phyloP scores from a whole-genome alignment of 306 rosid species.

The Oxytropis ochrocephala region DNA sequence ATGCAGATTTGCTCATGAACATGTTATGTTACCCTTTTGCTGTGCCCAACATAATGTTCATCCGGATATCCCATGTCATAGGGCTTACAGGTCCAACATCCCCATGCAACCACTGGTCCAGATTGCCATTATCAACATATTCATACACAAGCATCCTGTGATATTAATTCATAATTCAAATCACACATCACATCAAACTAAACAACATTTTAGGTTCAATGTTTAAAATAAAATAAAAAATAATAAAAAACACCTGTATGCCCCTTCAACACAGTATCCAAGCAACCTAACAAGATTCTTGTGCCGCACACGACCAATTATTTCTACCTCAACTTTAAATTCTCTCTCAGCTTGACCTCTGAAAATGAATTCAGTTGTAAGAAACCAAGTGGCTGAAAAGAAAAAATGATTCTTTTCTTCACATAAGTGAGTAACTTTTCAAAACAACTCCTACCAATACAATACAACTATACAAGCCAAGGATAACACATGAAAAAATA shows the following conservation, averaged over 20 bases:
- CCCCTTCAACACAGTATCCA: slow-evolving; percentile 99
- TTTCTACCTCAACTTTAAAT: slow-evolving; percentile 92
- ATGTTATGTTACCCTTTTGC: slow-evolving; percentile 74
- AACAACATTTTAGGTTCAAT: slow-evolving; percentile 7
- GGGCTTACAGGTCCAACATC: slow-evolving; percentile 89
- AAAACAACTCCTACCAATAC: slow-evolving; percentile 25
- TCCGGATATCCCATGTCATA: slow-evolving; percentile 82
- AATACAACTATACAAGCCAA: slow-evolving; percentile 30
- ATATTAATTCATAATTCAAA: slow-evolving; percentile 14
- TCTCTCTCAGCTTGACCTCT: slow-evolving; percentile 99
- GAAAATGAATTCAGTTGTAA: slow-evolving; percentile 10
- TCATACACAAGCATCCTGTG: slow-evolving; percentile 97
- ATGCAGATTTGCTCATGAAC: not conserved
- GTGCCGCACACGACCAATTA: slow-evolving; percentile 92
- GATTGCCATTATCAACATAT: slow-evolving; percentile 87
- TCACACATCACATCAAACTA: slow-evolving; percentile 9
- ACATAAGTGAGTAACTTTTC: slow-evolving; percentile 29
- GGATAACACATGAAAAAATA: slow-evolving; percentile 16
- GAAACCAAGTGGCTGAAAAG: slow-evolving; percentile 15
- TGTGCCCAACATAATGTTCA: slow-evolving; percentile 75
- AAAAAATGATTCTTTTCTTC: slow-evolving; percentile 24
- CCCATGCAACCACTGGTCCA: slow-evolving; percentile 97
- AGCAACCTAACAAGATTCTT: slow-evolving; percentile 96
- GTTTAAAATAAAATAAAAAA: not conserved
- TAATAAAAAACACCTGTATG: slow-evolving; percentile 61